Percentiles rank a stretch among this genome's conserved stretches.
These are phyloP conservation scores for Sugiyamaella grinbergsii DNA, from an alignment of 1,139 yeast species.

Conservation along the genomic window DNA sequence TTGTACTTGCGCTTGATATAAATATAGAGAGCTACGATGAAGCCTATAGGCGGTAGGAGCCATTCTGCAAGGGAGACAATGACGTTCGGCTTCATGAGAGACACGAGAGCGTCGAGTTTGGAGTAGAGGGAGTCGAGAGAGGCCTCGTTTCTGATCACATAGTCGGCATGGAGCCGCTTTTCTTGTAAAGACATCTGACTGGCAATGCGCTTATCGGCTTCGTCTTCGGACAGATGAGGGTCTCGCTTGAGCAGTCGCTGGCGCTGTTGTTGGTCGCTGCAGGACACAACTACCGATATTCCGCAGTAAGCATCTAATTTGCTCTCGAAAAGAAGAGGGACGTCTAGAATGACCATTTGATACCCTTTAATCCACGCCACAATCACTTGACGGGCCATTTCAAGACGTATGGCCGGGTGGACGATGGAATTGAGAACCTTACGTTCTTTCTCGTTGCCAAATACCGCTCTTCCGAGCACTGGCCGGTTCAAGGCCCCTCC, in stretches of 20 bases:
- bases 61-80: conserved; percentile 47
- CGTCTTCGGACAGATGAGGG: conserved; percentile 62
- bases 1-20: conserved; percentile 17
- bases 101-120: conserved; percentile 52
- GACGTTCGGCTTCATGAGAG: conserved; percentile 51
- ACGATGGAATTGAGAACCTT: conserved; percentile 68
- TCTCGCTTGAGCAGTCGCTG: conserved; percentile 67
- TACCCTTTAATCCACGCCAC: conserved; percentile 56
- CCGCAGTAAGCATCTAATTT: conserved; percentile 75
- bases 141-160: conserved; percentile 65
- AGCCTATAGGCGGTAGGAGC: conserved; percentile 61
- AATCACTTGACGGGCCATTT: conserved; percentile 61
- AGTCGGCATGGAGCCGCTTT: conserved; percentile 63
- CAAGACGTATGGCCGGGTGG: conserved; percentile 84
- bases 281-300: conserved; percentile 64
- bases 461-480: conserved; percentile 76
- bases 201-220: conserved; percentile 69
- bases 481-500: conserved; percentile 59
- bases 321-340: conserved; percentile 86
- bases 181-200: conserved; percentile 73
- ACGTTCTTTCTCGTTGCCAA: conserved; percentile 61
- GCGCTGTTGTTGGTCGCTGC: conserved; percentile 60
- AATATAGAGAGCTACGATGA: conserved; percentile 52
- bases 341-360: conserved; percentile 73
- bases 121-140: conserved; percentile 52